Conservation (phyloP, 2,329 filamentous ascomycete species). For the Aspergillus sp. region DNA sequence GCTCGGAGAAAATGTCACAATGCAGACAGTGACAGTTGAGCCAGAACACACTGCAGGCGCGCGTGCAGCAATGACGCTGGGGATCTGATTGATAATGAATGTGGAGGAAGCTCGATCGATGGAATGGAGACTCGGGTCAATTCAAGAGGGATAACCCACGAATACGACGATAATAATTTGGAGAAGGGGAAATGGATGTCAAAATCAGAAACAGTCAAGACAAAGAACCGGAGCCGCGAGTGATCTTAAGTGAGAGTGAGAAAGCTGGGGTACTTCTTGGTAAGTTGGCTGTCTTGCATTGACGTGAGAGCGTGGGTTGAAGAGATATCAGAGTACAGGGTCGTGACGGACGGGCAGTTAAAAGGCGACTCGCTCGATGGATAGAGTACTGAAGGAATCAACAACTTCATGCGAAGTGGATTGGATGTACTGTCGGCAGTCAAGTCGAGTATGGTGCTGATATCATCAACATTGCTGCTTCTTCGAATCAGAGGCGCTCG, state of each 20-base stretch:
- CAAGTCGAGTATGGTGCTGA: background rate
- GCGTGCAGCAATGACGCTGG: background rate
- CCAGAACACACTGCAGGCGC: slow-evolving; percentile 1
- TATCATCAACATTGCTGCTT: slow-evolving; percentile 11
- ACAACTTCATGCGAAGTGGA: background rate
- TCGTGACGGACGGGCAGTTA: background rate
- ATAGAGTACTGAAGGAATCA: slow-evolving; percentile 1
- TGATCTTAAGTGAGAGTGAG: slow-evolving; percentile 18
- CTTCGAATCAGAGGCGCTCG: slow-evolving; percentile 1
- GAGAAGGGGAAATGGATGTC: background rate
- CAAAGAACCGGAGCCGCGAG: slow-evolving; percentile 26
- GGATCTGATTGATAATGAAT: slow-evolving; percentile 9
- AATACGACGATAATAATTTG: slow-evolving; percentile 14
- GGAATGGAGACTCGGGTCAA: background rate
- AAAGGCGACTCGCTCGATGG: background rate
- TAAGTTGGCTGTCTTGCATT: background rate
- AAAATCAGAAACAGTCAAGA: slow-evolving; percentile 8
- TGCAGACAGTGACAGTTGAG: slow-evolving; percentile 4
- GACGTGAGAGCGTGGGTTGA: background rate
- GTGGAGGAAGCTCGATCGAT: background rate
- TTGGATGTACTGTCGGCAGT: slow-evolving; percentile 1
- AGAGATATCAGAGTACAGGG: background rate
- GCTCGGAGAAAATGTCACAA: slow-evolving; percentile 1
- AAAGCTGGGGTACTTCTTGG: slow-evolving; percentile 10
- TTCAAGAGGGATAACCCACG: background rate